Percentiles rank a stretch among this genome's conserved stretches.
Evolutionary conservation across 148 eudicot genomes (phyloP).

Genomic region (Rhododendron vialii): DNA sequence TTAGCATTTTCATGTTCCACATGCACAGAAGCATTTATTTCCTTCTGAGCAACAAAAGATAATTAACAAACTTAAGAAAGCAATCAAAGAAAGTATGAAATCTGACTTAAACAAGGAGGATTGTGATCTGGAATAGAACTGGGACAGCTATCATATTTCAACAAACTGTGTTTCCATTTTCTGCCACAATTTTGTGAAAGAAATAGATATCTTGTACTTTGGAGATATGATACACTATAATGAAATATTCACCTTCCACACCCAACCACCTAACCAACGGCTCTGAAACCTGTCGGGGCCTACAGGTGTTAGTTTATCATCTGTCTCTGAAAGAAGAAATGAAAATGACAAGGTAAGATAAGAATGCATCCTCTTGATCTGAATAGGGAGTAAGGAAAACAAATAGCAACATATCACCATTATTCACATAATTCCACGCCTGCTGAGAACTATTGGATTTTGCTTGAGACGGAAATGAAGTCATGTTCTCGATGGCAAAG

Average conservation of each 20-base stretch:
- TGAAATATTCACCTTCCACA: conserved; percentile 35
- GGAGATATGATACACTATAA: background rate
- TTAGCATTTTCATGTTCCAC: conserved; percentile 16
- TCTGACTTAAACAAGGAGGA: background rate
- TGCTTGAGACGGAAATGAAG: conserved; percentile 16
- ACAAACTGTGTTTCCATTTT: background rate
- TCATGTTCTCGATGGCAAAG: conserved; percentile 10
- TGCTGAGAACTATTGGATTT: conserved; percentile 13
- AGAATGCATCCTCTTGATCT: conserved; percentile 6
- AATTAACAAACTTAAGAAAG: background rate
- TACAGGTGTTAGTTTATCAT: conserved; percentile 12
- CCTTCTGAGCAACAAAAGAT: conserved; percentile 28
- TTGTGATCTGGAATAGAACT: background rate
- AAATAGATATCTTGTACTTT: background rate
- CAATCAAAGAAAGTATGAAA: conserved; percentile 8
- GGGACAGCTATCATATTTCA: background rate
- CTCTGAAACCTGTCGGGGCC: conserved; percentile 42
- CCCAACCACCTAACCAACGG: conserved; percentile 83
- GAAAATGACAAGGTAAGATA: conserved; percentile 18
- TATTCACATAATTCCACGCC: conserved; percentile 5
- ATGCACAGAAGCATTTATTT: conserved; percentile 25
- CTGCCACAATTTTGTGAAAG: background rate
- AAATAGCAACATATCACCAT: conserved; percentile 13
- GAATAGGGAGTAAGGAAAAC: conserved; percentile 1
- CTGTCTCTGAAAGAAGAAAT: conserved; percentile 22